Base-by-base conservation (phyloP, 2,329 filamentous ascomycete genomes). In the Apiospora hydei region DNA sequence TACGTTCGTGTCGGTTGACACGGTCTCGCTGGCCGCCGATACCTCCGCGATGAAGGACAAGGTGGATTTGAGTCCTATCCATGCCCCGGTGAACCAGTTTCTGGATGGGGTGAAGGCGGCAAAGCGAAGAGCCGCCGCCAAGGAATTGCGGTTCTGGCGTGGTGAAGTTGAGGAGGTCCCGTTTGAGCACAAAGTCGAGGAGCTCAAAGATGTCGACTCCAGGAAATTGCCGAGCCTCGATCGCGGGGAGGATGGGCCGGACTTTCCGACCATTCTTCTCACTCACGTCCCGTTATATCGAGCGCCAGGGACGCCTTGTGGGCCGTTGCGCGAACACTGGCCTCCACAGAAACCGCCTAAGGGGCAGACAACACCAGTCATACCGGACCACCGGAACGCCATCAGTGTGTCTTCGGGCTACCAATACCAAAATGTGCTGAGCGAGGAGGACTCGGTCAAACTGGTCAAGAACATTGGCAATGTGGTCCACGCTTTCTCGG, bases 361-460 rank as follows among this genome's bases (percentile, higher is more conserved):
- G 70, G 90, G 90, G 8, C 87, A 92, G 77, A 84, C 81, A 0
- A 82, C 77, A 0, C 86, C 88, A 0, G 84, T 89, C 1, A 81
- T 82, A 71, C 90, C 84, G 3, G 94, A 97, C 77, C 86, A 93
- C 67, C 88, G 90, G 71, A 97, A 96, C 75, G 91, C 95, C 34
- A 93, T 99, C 72, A 88, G 88, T 2, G 90, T 99, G 21, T 85
- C 89, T 13, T 87, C 86, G 21, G 96, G 96, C 18, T 98, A 98
- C 79, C 96, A 99, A 81, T 99, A 99, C 79, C 96, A 98, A 81
- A 99, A 98, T 77, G 96, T 98, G 3, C 89, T 99, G 38, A 93
- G 89, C 69, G 90, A 92, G 69, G 87, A 89, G 2, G 90, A 98
- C 76, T 96, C 95, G 0, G 87, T 90, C 66, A 90, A 91, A 69